Conservation (phyloP, 139 green algal species). For the Limnomonas spitsbergensis region DNA sequence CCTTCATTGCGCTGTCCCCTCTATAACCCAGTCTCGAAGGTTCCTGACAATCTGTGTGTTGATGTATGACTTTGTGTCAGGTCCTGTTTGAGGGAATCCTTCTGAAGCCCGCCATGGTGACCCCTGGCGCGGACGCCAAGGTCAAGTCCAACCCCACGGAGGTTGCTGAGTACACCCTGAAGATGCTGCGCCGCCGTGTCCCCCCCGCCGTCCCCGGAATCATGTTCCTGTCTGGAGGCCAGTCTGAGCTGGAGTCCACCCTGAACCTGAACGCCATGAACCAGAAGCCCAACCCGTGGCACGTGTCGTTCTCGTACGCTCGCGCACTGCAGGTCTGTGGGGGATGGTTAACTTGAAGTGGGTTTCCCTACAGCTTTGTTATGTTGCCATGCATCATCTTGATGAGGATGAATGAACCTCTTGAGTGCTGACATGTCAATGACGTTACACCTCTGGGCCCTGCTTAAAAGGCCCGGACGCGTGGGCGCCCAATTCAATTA, state of each 20-base stretch:
- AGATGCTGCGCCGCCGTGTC: constrained; percentile 92
- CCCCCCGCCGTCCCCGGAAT: constrained; percentile 97
- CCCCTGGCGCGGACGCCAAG: constrained; percentile 89
- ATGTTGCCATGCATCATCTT: too few relatives aligned
- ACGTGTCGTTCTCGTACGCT: constrained; percentile 99
- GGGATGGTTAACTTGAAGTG: too few relatives aligned
- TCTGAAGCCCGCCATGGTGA: constrained; percentile 99
- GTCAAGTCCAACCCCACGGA: constrained; percentile 70
- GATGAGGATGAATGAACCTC: too few relatives aligned
- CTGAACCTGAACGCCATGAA: constrained; percentile 99
- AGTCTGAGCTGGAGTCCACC: constrained; percentile 98
- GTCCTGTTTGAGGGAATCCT: constrained; percentile 99
- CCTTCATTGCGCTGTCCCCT: too few relatives aligned
- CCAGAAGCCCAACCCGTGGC: constrained; percentile 98
- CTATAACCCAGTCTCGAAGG: too few relatives aligned
- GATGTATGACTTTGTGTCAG: too few relatives aligned
- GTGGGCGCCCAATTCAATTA: too few relatives aligned
- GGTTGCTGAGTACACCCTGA: constrained; percentile 92
- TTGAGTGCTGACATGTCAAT: too few relatives aligned
- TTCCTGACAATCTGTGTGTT: too few relatives aligned
- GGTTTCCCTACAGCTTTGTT: too few relatives aligned
- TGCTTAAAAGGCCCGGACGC: too few relatives aligned
- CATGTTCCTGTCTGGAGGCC: constrained; percentile 99
- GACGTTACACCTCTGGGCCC: too few relatives aligned
- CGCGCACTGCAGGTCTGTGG: constrained; percentile 84